Evolutionary conservation across 208 protist genomes (phyloP).

Genomic region (Angomonas ambiguus): DNA sequence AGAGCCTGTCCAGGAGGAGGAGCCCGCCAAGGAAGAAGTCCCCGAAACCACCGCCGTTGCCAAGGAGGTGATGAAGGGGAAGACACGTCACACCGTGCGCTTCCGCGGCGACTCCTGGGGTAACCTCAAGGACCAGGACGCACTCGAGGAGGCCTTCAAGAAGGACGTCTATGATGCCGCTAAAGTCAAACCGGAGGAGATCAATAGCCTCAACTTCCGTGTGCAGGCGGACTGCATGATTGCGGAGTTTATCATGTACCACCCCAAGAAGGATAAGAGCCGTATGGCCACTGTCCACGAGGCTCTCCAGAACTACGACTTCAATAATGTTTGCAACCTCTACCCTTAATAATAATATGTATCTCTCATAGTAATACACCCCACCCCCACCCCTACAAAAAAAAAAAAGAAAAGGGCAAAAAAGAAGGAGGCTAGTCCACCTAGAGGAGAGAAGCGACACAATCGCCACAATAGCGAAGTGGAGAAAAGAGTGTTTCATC

Average conservation of each 20-base stretch:
- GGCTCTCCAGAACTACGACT: slow-evolving; percentile 33
- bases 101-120: slow-evolving; percentile 54
- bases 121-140: slow-evolving; percentile 16
- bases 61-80: slow-evolving; percentile 13
- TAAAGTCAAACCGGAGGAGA: slow-evolving; percentile 22
- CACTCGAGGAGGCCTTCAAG: slow-evolving; percentile 26
- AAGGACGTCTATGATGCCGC: slow-evolving; percentile 31
- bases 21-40: slow-evolving; percentile 9
- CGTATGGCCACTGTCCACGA: slow-evolving; percentile 29
- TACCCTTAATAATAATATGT: slow-evolving; percentile 16
- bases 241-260: slow-evolving; percentile 36
- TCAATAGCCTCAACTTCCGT: slow-evolving; percentile 27
- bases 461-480: too few relatives aligned
- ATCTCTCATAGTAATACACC: not conserved
- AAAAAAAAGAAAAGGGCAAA: slow-evolving; percentile 7
- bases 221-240: slow-evolving; percentile 30
- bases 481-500: too few relatives aligned
- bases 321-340: slow-evolving; percentile 27
- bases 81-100: slow-evolving; percentile 44
- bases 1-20: not conserved
- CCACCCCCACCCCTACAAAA: not conserved
- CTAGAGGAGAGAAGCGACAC: too few relatives aligned
- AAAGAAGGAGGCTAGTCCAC: too few relatives aligned
- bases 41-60: slow-evolving; percentile 10
- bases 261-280: slow-evolving; percentile 18